Evolutionary conservation across 257 asterid species (phyloP).

Genomic region (Fraxinus pennsylvanica): DNA sequence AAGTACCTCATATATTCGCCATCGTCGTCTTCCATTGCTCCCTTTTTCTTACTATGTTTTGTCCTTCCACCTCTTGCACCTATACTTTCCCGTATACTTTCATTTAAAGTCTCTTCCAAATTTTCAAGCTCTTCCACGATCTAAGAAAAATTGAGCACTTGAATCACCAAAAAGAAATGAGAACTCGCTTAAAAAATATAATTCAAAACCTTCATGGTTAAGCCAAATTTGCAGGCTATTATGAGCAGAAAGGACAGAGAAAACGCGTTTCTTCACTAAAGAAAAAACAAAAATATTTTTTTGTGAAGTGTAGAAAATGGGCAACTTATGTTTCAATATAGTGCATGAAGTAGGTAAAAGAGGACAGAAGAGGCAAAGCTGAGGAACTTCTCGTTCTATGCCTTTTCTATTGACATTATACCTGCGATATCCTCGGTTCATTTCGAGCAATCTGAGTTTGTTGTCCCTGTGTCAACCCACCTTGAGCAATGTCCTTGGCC

Average conservation of each 20-base stretch:
- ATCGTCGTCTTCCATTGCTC: constrained; percentile 61
- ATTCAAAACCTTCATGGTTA: not conserved
- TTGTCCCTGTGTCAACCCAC: constrained; percentile 97
- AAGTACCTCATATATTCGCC: constrained; percentile 72
- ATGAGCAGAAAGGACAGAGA: not conserved
- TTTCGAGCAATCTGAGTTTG: constrained; percentile 99
- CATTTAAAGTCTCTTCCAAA: constrained; percentile 95
- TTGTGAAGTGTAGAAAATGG: not conserved
- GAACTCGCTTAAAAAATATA: constrained; percentile 12
- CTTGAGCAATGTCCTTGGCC: constrained; percentile 97
- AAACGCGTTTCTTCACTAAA: not conserved
- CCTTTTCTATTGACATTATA: constrained; percentile 24
- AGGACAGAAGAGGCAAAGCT: constrained; percentile 8
- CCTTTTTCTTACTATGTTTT: constrained; percentile 62
- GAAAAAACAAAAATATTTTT: not conserved
- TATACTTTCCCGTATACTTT: constrained; percentile 84
- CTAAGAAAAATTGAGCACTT: constrained; percentile 38
- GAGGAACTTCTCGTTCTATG: constrained; percentile 14
- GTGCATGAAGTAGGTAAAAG: constrained; percentile 1
- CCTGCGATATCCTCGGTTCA: constrained; percentile 97
- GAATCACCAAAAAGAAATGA: constrained; percentile 13
- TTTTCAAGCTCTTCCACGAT: constrained; percentile 96
- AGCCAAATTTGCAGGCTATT: not conserved
- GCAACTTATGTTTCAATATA: not conserved
- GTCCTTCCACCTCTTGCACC: constrained; percentile 83